Conservation (phyloP, 2,329 filamentous ascomycete species). For the Aspergillus hiratsukae region DNA sequence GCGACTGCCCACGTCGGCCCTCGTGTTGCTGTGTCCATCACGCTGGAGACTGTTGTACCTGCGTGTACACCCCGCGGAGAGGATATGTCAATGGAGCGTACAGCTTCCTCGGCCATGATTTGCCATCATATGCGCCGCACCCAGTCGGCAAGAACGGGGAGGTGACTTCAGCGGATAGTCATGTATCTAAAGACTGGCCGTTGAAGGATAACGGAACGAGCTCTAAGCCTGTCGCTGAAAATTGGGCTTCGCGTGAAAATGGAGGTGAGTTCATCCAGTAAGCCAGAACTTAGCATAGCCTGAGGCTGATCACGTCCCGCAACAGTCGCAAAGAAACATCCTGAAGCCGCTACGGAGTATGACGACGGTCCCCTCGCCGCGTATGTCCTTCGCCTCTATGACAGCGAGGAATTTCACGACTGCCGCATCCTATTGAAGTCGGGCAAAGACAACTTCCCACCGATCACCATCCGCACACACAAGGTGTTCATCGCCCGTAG, state of each 20-base stretch:
- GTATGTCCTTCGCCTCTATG: constrained; percentile 14
- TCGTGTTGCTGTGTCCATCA: constrained; percentile 22
- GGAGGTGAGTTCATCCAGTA: neutral
- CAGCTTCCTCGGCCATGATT: neutral
- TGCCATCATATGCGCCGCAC: neutral
- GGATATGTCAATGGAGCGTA: neutral
- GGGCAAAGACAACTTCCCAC: constrained; percentile 10
- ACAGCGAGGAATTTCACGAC: constrained; percentile 16
- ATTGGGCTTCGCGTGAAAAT: neutral
- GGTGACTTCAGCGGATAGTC: neutral
- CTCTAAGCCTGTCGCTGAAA: neutral
- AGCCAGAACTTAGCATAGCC: neutral
- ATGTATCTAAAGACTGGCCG: neutral
- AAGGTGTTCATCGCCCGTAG: constrained; percentile 22
- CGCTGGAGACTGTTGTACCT: constrained; percentile 16
- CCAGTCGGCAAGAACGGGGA: neutral
- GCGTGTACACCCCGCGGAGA: constrained; percentile 1
- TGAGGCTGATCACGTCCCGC: neutral
- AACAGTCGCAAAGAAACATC: neutral
- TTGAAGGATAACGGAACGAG: neutral
- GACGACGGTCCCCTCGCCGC: constrained; percentile 2
- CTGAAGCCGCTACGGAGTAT: neutral
- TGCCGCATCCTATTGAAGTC: constrained; percentile 19
- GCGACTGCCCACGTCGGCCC: constrained; percentile 10
- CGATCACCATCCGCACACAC: constrained; percentile 18